Conservation (phyloP, 257 asterid genomes). For the Jacaranda copaia region DNA sequence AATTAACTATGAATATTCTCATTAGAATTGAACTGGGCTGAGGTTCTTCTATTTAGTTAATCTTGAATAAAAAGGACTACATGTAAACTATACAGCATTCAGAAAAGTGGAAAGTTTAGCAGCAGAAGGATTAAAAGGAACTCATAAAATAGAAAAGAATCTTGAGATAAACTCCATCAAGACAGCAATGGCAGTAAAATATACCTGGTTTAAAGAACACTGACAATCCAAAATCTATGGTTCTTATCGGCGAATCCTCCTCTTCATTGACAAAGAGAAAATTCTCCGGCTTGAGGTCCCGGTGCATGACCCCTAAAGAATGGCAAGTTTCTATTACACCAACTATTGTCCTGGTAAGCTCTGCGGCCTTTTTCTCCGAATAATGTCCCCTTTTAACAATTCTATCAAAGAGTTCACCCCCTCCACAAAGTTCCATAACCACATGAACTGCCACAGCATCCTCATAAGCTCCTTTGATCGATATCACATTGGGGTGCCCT, state of each 20-base stretch:
- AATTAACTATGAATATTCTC: too few species aligned
- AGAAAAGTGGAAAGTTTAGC: too few species aligned
- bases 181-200: background rate
- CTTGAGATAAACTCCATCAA: background rate
- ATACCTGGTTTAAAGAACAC: slow-evolving; percentile 92
- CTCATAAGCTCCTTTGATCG: slow-evolving; percentile 80
- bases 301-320: slow-evolving; percentile 87
- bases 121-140: too few species aligned
- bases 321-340: slow-evolving; percentile 85
- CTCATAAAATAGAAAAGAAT: too few species aligned
- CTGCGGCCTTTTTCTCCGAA: slow-evolving; percentile 85
- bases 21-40: too few species aligned
- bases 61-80: too few species aligned
- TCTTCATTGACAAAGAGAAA: slow-evolving; percentile 66
- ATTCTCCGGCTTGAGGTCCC: slow-evolving; percentile 92
- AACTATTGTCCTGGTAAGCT: slow-evolving; percentile 79
- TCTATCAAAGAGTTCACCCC: slow-evolving; percentile 92
- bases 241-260: slow-evolving; percentile 73
- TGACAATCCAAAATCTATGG: slow-evolving; percentile 87
- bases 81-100: too few species aligned
- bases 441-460: slow-evolving; percentile 84
- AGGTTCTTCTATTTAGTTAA: too few species aligned
- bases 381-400: slow-evolving; percentile 86
- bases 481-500: slow-evolving; percentile 69
- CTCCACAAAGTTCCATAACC: slow-evolving; percentile 84